Base-by-base conservation (phyloP, 768 basidiomycete genomes). In the Mycena alexandri region DNA sequence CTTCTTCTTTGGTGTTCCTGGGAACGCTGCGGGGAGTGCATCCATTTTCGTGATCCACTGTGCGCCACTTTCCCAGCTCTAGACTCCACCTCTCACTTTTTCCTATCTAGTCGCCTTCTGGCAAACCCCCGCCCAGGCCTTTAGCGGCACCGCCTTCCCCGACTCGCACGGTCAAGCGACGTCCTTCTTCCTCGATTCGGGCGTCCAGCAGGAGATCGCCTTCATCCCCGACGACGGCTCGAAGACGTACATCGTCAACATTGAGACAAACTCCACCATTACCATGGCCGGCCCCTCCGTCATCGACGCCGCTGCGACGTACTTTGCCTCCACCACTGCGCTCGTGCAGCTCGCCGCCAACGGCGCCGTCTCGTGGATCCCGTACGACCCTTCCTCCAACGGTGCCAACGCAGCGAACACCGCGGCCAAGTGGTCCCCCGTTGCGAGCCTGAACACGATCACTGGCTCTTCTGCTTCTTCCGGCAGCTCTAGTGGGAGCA, bases 21-120 rank as follows among this genome's bases (percentile, higher is more conserved):
- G 82, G 24, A 82, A 85, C 9, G 63, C 86, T n/a, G 85, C 91
- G 21, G 94, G 94, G 13, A 87, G 84, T 44, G 90, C 89, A 3
- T 81, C 89, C 59, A 91, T 96, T 63, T 96, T 93, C 70, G 93
- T 96, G 29, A 93, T 96, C 67, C 95, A 96, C 77, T 96, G 93
- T 92, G 73, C 71, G 91, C 33, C 25, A 2, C 24, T 21, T 51
- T 44, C 8, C 29, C 55, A 12, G 8, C 44, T 46, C 22, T 63
- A 64, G 63, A 33, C 61, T 59, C 29, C 36, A 58, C 46, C 42
- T 13, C 25, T 57, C 56, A 54, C 19, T 24, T 38, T 42, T 42
- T 46, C 11, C 47, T 42, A 59, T 54, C 11, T 67, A 95, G 94
- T 87, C 78, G 86, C 91, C 24, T 93, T 82, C 83, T 92, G 92